phyloP scores from a whole-genome alignment of 169 alveolate species.

The Eimeria necatrix region DNA sequence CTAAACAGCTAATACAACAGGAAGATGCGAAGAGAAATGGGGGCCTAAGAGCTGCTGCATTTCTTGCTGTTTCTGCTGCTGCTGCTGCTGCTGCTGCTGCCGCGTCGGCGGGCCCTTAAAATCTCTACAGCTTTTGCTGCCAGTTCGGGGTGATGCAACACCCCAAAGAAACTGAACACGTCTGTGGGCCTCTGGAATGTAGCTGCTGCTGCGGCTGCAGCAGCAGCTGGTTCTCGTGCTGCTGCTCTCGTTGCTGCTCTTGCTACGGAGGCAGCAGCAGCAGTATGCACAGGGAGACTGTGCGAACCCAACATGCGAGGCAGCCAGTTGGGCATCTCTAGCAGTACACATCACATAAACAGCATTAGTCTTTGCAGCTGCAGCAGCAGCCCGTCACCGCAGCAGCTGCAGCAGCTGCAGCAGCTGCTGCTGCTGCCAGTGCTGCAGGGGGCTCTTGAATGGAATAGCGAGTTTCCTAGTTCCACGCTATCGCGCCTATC shows the following conservation, averaged over 20 bases:
- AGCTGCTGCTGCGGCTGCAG: neutral
- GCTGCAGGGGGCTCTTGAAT: too few relatives aligned
- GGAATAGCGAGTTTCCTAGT: too few relatives aligned
- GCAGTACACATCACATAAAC: neutral
- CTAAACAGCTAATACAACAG: too few relatives aligned
- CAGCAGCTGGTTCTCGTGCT: neutral
- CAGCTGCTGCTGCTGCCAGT: neutral
- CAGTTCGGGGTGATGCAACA: neutral
- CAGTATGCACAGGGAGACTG: neutral
- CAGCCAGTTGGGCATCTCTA: neutral
- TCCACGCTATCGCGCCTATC: too few relatives aligned
- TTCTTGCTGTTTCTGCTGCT: constrained; percentile 3
- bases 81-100: neutral
- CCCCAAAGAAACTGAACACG: neutral
- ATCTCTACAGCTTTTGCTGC: neutral
- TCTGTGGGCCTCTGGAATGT: neutral
- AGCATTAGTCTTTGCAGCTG: neutral
- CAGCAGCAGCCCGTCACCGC: neutral
- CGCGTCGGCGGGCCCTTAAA: neutral
- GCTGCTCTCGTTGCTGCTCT: neutral
- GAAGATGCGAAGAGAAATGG: too few relatives aligned
- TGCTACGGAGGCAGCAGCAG: neutral
- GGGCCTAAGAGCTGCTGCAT: neutral
- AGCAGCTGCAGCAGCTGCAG: neutral
- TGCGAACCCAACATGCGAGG: neutral